Percentiles rank a stretch among this genome's conserved stretches.
These are phyloP conservation scores for Phylloporus sp. DNA, from an alignment of 768 basidiomycete species.

Conservation along the genomic window DNA sequence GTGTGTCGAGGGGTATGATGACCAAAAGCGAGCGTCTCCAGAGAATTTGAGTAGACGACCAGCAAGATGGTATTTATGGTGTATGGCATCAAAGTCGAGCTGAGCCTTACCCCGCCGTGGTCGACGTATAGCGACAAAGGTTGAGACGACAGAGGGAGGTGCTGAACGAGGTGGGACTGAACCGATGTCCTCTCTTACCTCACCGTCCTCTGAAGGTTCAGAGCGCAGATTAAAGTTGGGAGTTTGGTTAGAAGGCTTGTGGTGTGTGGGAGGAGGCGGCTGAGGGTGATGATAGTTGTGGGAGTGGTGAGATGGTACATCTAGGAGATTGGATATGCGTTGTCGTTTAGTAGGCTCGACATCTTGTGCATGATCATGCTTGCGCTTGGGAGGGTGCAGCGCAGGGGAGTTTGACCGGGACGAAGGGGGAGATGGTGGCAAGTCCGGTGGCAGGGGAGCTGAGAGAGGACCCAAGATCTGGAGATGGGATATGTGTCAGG, in stretches of 20 bases:
- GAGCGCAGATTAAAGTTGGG: conserved; percentile 30
- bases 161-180: conserved; percentile 20
- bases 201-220: conserved; percentile 46
- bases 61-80: conserved; percentile 64
- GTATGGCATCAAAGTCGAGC: conserved; percentile 54
- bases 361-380: conserved; percentile 29
- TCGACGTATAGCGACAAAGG: conserved; percentile 56
- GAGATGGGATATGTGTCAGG: conserved; percentile 15
- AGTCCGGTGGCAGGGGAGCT: conserved; percentile 40
- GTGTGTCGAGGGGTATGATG: conserved; percentile 62
- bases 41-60: conserved; percentile 82
- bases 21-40: conserved; percentile 75
- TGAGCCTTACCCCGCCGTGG: conserved; percentile 56
- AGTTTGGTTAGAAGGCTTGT: conserved; percentile 21
- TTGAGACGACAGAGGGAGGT: conserved; percentile 31
- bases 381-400: conserved; percentile 36
- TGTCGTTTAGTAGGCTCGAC: conserved; percentile 29
- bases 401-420: conserved; percentile 42
- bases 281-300: conserved; percentile 29
- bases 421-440: conserved; percentile 44
- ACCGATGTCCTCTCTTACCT: conserved; percentile 39
- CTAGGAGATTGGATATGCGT: conserved; percentile 24
- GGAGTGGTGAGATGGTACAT: conserved; percentile 26
- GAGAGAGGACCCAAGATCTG: conserved; percentile 41
- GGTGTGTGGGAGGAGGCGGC: conserved; percentile 16